Conservation (phyloP, 257 asterid genomes). For the Solanum neorickii region DNA sequence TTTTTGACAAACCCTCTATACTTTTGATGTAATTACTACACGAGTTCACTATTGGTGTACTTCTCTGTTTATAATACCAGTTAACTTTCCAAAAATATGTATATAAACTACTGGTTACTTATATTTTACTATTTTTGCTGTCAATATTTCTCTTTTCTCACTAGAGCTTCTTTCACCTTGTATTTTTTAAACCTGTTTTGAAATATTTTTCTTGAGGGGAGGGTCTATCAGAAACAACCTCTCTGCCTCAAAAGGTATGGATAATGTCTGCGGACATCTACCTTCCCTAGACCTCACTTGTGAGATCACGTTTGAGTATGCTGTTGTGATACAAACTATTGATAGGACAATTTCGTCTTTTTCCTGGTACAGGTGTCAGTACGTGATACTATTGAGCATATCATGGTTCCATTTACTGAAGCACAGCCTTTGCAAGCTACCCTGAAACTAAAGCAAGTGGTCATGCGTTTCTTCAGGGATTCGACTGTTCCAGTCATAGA, state of each 20-base stretch:
- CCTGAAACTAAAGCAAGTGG: slow-evolving; percentile 38
- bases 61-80: too few relatives aligned
- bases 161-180: background rate
- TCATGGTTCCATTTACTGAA: slow-evolving; percentile 50
- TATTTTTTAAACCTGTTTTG: background rate
- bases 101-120: background rate
- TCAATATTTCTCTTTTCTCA: background rate
- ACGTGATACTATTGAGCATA: slow-evolving; percentile 35
- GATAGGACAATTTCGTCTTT: background rate
- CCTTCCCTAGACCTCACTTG: background rate
- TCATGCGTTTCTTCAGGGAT: slow-evolving; percentile 43
- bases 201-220: background rate
- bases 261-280: background rate
- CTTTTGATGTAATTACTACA: too few relatives aligned
- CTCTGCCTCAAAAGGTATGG: background rate
- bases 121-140: background rate
- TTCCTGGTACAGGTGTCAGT: slow-evolving; percentile 30
- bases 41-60: too few relatives aligned
- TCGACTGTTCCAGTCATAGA: slow-evolving; percentile 48
- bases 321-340: background rate
- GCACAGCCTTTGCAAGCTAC: slow-evolving; percentile 51
- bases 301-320: background rate
- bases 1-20: too few relatives aligned
- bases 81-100: too few relatives aligned
- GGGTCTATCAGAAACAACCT: background rate